Evolutionary conservation across 148 eudicot genomes (phyloP), one percentile per base, ranked within the genome.

Genomic region (Polygonum maritimum): DNA sequence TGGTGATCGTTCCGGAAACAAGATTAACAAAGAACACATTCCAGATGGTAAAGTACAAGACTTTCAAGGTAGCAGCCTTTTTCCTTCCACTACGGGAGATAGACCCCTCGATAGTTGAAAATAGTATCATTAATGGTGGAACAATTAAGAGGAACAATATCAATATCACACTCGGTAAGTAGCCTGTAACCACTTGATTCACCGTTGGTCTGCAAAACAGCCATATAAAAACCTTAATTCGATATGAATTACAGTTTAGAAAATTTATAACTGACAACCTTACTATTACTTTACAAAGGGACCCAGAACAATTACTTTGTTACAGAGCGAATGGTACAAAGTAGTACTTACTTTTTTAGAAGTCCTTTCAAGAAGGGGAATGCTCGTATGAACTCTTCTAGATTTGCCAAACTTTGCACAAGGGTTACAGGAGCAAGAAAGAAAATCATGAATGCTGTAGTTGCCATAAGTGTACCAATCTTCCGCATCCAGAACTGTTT

Each of bases 21-120:
- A 92, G 88, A 73, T 96, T 91, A 6, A 85, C 92, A 79, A 96
- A 92, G 84, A 96, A 96, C 5, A 96, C 93, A 82, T 96, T 96
- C 99, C 99, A 96, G 39, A 96, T 87, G 55, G 83, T 79, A 77
- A 96, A 96, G 75, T 80, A 88, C 74, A 96, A 74, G 58, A 91
- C 88, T 88, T 96, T 96, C 77, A 70, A 72, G 82, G 97, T 87
- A 73, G 99, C 89, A 76, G 90, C 93, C 81, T 63, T 89, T 84
- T 96, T 96, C 85, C 99, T 89, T 73, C 80, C 86, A 82, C 99
- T 96, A 44, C 97, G 98, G 74, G 99, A 88, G 69, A 92, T 81
- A 36, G 96, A 76, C 13, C 99, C 99, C 90, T 96, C 99, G 67
- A 93, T 71, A 54, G 94, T 89, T 69, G 99, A 91, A 78, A 96